Base-by-base conservation (phyloP, 2,329 filamentous ascomycete species). In the Beauveria caledonica region DNA sequence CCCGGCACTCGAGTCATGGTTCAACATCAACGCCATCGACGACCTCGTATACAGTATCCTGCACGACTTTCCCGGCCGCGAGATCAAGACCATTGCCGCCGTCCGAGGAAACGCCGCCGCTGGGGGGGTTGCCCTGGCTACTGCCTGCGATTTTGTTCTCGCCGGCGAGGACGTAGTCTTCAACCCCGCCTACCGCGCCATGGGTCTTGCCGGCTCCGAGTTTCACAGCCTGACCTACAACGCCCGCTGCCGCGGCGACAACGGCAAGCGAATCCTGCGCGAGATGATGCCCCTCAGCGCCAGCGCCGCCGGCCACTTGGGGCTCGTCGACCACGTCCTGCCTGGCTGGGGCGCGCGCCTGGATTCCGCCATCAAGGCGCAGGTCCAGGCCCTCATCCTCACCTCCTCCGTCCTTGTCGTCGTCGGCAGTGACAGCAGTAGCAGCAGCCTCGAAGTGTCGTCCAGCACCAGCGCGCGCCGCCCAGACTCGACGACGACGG, bases 21-120 rank as follows among this genome's bases (percentile, higher is more conserved):
- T 69, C 45, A 77, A 76, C 65, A 77, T 77, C 70, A 77, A 76
- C 62, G 71, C 73, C 57, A 77, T 77, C 64, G 68, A 77, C 60
- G 74, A 76, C 62, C 70, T 76, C 15, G 70, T 75, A 1, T 66
- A 75, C 51, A 69, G 71, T 50, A 63, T 77, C 1, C 65, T 77
- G 5, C 68, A 73, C 29, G 71, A 74, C 15, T 72, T 77, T 36
- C 72, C 74, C 1, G 56, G 63, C 17, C 66, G 68, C 5, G 66
- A 67, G 52, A 73, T 77, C 58, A 64, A 70, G 33, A 76, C 74
- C 5, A 64, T 76, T 5, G 72, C 74, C 23, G 74, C 72, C 6
- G 62, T 76, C 10, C 67, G 75, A 21, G 75, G 75, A 19, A 77
- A 77, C 53, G 74, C 73, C 29, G 75, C 75, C 2, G 75, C 74